These are phyloP conservation scores for Cordyceps cateniannulata DNA, from an alignment of 2,329 filamentous ascomycete species.

Conservation along the genomic window DNA sequence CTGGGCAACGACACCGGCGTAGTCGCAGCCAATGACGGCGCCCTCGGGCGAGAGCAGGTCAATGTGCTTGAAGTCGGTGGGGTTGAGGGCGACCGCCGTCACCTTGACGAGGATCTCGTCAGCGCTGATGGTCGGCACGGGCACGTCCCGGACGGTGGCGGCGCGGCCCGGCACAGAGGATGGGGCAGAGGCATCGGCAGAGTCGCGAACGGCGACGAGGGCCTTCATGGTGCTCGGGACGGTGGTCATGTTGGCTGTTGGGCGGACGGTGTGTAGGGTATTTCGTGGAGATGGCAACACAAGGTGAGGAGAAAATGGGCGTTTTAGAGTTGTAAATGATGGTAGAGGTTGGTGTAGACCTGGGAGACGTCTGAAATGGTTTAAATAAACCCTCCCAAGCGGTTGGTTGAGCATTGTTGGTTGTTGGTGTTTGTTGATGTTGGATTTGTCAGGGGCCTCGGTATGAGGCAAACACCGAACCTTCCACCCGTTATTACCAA, in stretches of 20 bases:
- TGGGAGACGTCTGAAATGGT: too few species aligned
- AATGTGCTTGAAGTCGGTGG: slow-evolving; percentile 26
- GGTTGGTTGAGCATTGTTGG: neutral
- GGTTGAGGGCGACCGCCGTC: slow-evolving; percentile 26
- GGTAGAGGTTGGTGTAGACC: neutral
- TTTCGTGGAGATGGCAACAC: neutral
- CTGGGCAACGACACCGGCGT: slow-evolving; percentile 25
- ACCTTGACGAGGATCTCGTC: slow-evolving; percentile 24
- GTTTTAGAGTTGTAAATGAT: neutral
- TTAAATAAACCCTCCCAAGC: neutral
- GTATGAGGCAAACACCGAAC: neutral
- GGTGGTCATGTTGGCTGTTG: neutral
- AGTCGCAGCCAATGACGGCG: slow-evolving; percentile 25
- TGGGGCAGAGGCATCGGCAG: neutral
- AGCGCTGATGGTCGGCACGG: slow-evolving; percentile 13
- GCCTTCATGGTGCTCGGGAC: slow-evolving; percentile 16
- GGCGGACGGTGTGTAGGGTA: neutral
- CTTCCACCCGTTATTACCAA: neutral
- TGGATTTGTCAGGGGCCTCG: neutral
- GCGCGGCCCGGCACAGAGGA: slow-evolving; percentile 1
- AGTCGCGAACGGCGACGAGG: slow-evolving; percentile 13
- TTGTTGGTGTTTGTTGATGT: neutral
- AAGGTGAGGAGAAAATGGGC: too few species aligned
- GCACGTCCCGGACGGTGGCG: slow-evolving; percentile 7
- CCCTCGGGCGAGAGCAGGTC: slow-evolving; percentile 22